Evolutionary conservation across 208 protist species (phyloP), one percentile per base, ranked within the genome.

Genomic region (Naegleria gruberi): DNA sequence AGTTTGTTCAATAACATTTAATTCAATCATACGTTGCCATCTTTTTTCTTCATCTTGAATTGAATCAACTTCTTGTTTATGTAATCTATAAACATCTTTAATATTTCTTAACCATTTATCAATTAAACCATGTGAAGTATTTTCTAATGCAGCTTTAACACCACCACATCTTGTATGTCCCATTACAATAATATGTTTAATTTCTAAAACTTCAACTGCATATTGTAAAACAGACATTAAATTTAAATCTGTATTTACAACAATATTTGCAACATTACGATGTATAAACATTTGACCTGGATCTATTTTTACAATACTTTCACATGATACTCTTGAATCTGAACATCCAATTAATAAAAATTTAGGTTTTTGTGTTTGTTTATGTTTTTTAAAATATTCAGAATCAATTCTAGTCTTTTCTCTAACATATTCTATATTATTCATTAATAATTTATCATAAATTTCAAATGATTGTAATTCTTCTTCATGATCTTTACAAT

Each of bases 321-420:
- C 96, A 1, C 96, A 95, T 23, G 95, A 94, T 74, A 97, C 95
- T 74, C 94, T 94, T 74, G 91, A 94, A 93, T 98, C 97, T n/a
- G 94, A 95, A 91, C 97, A 98, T 74, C 97, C 97, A 87, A 98
- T 97, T 95, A 96, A 98, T 4, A 98, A 91, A 92, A 96, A 97
- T 90, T 97, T 94, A 86, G 97, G 97, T n/a, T 65, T 94, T 91
- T 98, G 97, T 74, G 91, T 92, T 90, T 94, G 90, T 41, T 95
- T 93, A n/a, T 97, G 92, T 26, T 93, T 87, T 5, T 92, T 90
- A 91, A 98, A 98, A 91, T 96, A 97, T 40, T 95, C 90, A 10
- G 96, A 96, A 91, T 98, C 95, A 19, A 94, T 89, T 45, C 95
- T 90, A 3, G 87, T 93, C 5, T 95, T 95, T 92, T 95, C 92